These are phyloP conservation scores for Metschnikowia proteae DNA, from an alignment of 805 yeast species.

Conservation along the genomic window DNA sequence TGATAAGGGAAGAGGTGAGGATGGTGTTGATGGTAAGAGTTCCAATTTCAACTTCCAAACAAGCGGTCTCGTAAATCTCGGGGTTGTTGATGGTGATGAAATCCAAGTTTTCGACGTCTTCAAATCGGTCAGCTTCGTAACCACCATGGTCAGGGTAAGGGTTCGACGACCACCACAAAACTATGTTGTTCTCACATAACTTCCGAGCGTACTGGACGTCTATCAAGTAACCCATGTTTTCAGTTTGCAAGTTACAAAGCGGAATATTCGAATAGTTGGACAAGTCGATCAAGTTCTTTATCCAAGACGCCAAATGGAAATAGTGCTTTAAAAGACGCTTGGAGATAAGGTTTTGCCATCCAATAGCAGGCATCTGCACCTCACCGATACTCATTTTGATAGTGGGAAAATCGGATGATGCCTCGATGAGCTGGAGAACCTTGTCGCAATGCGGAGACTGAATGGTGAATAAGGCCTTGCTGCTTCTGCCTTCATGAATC, in stretches of 20 bases:
- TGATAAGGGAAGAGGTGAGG: conserved; percentile 75
- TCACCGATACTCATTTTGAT: conserved; percentile 59
- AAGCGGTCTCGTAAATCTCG: conserved; percentile 72
- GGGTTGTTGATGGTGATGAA: conserved; percentile 74
- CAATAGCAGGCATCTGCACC: conserved; percentile 62
- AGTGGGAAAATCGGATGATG: conserved; percentile 56
- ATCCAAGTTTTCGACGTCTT: conserved; percentile 55
- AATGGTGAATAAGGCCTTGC: conserved; percentile 60
- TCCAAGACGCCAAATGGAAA: conserved; percentile 70
- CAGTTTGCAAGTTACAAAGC: conserved; percentile 76
- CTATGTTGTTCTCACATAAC: conserved; percentile 57
- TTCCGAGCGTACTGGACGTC: conserved; percentile 86
- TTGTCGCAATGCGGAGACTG: conserved; percentile 64
- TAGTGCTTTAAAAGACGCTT: conserved; percentile 67
- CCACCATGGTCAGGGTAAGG: conserved; percentile 87
- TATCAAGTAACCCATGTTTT: conserved; percentile 70
- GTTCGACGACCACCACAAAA: conserved; percentile 90
- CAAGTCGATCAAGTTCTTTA: conserved; percentile 58
- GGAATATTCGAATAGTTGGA: conserved; percentile 80
- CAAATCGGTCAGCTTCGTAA: conserved; percentile 54
- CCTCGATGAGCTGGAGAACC: conserved; percentile 43
- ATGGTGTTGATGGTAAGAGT: conserved; percentile 85
- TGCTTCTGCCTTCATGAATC: conserved; percentile 57
- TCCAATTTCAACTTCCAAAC: conserved; percentile 72
- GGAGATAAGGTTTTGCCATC: conserved; percentile 72